These are phyloP conservation scores for Coelastrella sp. DNA, from an alignment of 139 green algal genomes.

Conservation along the genomic window DNA sequence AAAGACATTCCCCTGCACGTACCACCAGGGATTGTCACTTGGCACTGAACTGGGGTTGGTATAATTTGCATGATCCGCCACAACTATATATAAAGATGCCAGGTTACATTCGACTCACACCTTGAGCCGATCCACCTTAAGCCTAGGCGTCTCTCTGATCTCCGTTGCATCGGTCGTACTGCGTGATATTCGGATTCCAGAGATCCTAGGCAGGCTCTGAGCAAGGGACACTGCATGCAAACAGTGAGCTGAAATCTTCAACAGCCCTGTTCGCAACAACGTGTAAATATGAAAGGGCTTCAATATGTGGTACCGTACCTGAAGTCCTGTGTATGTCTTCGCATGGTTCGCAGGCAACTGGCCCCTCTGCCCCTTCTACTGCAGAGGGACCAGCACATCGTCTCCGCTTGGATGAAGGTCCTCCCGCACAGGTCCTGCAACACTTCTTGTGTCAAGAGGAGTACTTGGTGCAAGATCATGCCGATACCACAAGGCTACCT, in stretches of 20 bases:
- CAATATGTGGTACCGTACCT: background rate
- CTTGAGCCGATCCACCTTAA: constrained; percentile 42
- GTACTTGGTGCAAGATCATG: no score
- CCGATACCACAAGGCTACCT: background rate
- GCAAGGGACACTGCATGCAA: background rate
- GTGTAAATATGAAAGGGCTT: background rate
- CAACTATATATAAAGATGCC: background rate
- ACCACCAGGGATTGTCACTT: background rate
- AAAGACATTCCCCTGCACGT: constrained; percentile 71
- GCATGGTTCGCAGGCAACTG: background rate
- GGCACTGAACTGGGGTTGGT: background rate
- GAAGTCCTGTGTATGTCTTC: background rate
- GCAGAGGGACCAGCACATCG: background rate
- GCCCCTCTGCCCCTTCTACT: background rate
- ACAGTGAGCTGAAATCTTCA: background rate
- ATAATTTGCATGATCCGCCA: background rate
- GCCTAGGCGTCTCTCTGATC: constrained; percentile 31
- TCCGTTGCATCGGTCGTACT: background rate
- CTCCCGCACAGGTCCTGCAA: background rate
- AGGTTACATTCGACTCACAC: background rate
- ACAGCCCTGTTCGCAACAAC: background rate
- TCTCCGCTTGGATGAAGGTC: background rate
- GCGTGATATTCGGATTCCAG: background rate
- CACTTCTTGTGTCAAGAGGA: no score
- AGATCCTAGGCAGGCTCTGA: background rate